Evolutionary conservation across 169 alveolate species (phyloP).

Genomic region (Plasmodium yoelii): DNA sequence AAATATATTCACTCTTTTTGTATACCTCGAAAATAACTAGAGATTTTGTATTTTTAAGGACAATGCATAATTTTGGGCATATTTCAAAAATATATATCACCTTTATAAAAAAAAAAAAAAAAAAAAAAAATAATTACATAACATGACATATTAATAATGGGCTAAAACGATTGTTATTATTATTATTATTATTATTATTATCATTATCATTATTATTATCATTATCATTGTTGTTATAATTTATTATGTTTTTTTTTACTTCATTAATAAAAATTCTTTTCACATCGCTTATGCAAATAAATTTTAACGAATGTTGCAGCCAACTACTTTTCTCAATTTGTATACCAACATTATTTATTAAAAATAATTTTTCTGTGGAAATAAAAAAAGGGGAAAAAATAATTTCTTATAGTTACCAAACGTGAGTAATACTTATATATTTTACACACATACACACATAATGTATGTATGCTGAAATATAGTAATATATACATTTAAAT

Average conservation of each 20-base stretch:
- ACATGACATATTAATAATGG: not conserved
- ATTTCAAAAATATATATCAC: slow-evolving; percentile 68
- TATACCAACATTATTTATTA: slow-evolving; percentile 51
- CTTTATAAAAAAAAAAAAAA: slow-evolving; percentile 30
- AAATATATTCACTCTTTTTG: not conserved
- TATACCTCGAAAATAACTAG: slow-evolving; percentile 60
- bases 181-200: not conserved
- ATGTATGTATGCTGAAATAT: not conserved
- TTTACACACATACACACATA: not conserved
- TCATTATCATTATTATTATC: no score
- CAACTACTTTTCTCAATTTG: slow-evolving; percentile 48
- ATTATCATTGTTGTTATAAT: no score
- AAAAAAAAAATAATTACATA: not conserved
- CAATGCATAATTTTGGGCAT: slow-evolving; percentile 54
- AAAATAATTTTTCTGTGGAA: slow-evolving; percentile 48
- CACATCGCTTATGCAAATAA: slow-evolving; percentile 46
- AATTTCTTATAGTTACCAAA: not conserved
- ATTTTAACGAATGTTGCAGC: slow-evolving; percentile 26
- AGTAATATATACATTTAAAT: not conserved
- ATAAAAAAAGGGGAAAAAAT: slow-evolving; percentile 10
- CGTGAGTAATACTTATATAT: not conserved
- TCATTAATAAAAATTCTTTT: slow-evolving; percentile 49
- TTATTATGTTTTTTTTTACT: not conserved
- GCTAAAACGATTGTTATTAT: not conserved
- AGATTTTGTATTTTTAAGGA: slow-evolving; percentile 21